These are phyloP conservation scores for Aspergillus ochraceoroseus DNA, from an alignment of 2,329 filamentous ascomycete genomes.

Conservation along the genomic window DNA sequence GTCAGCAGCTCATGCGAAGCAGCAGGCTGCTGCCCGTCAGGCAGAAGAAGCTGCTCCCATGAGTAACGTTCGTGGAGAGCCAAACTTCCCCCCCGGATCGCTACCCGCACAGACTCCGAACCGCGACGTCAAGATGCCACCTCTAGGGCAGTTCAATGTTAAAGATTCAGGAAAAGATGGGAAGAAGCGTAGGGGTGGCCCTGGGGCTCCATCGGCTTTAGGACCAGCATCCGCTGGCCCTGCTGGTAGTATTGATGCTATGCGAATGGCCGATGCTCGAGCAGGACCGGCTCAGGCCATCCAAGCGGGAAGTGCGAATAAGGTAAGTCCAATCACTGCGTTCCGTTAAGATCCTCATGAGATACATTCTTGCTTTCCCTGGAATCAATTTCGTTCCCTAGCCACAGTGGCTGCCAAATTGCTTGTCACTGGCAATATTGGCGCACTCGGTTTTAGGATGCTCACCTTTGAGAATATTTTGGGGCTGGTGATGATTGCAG, in stretches of 20 bases:
- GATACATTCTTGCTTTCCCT: not conserved
- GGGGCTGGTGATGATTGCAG: too few species aligned
- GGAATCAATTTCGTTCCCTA: not conserved
- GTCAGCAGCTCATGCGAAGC: conserved; percentile 66
- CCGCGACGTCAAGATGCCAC: conserved; percentile 68
- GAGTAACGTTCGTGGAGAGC: conserved; percentile 58
- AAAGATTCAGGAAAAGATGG: conserved; percentile 80
- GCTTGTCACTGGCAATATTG: too few species aligned
- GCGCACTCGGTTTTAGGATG: too few species aligned
- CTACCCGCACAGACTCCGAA: conserved; percentile 50
- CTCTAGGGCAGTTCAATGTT: conserved; percentile 87
- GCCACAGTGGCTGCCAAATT: not conserved
- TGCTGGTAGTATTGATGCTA: conserved; percentile 29
- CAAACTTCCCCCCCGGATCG: conserved; percentile 42
- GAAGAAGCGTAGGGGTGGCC: conserved; percentile 74
- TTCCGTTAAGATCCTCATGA: not conserved
- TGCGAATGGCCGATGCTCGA: conserved; percentile 33
- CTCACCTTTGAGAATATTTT: too few species aligned
- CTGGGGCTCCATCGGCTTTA: conserved; percentile 37
- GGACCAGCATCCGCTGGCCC: conserved; percentile 35
- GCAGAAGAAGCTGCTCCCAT: conserved; percentile 64
- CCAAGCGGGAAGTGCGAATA: conserved; percentile 46
- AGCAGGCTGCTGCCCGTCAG: conserved; percentile 55
- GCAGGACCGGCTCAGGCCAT: conserved; percentile 33
- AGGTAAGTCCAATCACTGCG: conserved; percentile 42